These are phyloP conservation scores for Amanita polypyramis DNA, from an alignment of 768 basidiomycete genomes.

Conservation along the genomic window DNA sequence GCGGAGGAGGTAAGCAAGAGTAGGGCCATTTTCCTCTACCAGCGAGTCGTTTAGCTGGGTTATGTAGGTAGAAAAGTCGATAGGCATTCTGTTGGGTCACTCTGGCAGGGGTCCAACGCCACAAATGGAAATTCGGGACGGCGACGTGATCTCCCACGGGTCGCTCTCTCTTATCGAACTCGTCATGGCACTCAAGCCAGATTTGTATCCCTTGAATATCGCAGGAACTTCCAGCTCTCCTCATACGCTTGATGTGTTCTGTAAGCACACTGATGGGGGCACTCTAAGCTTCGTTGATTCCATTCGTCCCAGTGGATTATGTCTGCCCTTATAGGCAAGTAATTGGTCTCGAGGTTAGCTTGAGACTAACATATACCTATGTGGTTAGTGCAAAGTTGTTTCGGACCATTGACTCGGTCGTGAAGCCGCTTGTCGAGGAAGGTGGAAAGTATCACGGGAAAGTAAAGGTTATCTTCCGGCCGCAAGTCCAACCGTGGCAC, in stretches of 20 bases:
- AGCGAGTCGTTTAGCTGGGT: slow-evolving; percentile 53
- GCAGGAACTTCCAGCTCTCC: slow-evolving; percentile 49
- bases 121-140: too few relatives aligned
- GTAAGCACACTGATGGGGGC: slow-evolving; percentile 30
- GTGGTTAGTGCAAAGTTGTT: slow-evolving; percentile 46
- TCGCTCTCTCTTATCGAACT: not conserved
- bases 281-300: not conserved
- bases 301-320: slow-evolving; percentile 56
- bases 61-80: slow-evolving; percentile 52
- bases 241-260: slow-evolving; percentile 73
- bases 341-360: not conserved
- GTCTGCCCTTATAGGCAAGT: slow-evolving; percentile 79
- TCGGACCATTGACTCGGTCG: slow-evolving; percentile 43
- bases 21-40: slow-evolving; percentile 51
- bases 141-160: not conserved
- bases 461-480: slow-evolving; percentile 62
- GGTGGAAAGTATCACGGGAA: slow-evolving; percentile 61
- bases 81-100: slow-evolving; percentile 22
- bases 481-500: slow-evolving; percentile 78
- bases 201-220: slow-evolving; percentile 52
- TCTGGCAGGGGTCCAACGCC: too few relatives aligned
- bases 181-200: slow-evolving; percentile 72
- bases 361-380: not conserved
- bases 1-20: slow-evolving; percentile 64
- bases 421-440: slow-evolving; percentile 47